Evolutionary conservation across 306 rosid genomes (phyloP).

Genomic region (Ormosia emarginata): DNA sequence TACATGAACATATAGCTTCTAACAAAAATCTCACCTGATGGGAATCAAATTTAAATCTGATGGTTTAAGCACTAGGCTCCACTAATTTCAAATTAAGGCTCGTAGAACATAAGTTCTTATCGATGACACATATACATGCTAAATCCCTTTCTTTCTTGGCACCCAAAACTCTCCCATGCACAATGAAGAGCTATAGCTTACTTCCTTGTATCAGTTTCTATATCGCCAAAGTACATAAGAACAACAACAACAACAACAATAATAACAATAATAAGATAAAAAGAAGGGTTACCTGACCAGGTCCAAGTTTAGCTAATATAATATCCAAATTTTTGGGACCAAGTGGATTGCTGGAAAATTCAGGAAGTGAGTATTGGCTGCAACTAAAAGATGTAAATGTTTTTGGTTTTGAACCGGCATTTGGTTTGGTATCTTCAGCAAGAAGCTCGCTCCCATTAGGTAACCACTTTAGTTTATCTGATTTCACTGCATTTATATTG

Average conservation of each 20-base stretch:
- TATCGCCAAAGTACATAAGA: neutral
- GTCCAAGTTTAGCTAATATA: slow-evolving; percentile 71
- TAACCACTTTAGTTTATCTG: slow-evolving; percentile 68
- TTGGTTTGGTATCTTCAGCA: slow-evolving; percentile 45
- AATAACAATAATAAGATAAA: neutral
- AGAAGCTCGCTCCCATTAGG: slow-evolving; percentile 79
- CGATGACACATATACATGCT: neutral
- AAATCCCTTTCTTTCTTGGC: neutral
- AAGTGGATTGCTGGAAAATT: slow-evolving; percentile 54
- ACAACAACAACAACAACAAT: no score
- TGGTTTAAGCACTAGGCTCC: neutral
- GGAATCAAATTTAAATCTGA: neutral
- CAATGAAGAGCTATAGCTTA: neutral
- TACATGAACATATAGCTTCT: neutral
- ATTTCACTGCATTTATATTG: slow-evolving; percentile 59
- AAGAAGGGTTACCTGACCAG: slow-evolving; percentile 70
- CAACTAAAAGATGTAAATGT: slow-evolving; percentile 78
- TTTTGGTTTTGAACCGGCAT: slow-evolving; percentile 50
- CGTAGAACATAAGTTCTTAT: neutral
- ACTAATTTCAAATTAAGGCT: neutral
- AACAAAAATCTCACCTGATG: neutral
- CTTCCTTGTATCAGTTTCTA: neutral
- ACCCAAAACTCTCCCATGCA: neutral
- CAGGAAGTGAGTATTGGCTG: slow-evolving; percentile 69
- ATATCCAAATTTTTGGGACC: slow-evolving; percentile 49